phyloP scores from a whole-genome alignment of 345 rosid genomes.

The Orychophragmus violaceus region DNA sequence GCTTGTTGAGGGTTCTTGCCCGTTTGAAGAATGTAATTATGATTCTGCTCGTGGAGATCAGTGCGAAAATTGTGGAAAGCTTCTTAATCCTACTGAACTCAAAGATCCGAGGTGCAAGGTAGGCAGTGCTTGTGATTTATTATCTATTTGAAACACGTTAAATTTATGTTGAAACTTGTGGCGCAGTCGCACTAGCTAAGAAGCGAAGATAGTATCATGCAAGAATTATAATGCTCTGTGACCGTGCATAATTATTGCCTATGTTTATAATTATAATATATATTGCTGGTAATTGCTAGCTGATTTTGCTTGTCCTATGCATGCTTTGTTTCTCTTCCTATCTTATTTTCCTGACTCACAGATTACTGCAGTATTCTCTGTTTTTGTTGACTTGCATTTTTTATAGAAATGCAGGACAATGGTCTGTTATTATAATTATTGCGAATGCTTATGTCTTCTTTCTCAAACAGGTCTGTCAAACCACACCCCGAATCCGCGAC shows the following conservation, averaged over 20 bases:
- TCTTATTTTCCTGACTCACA: too few relatives aligned
- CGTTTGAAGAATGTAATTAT: constrained; percentile 60
- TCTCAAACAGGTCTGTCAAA: constrained; percentile 55
- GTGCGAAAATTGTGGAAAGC: constrained; percentile 88
- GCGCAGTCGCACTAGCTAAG: background rate
- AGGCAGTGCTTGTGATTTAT: background rate
- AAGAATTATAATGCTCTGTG: background rate
- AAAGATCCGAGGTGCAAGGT: constrained; percentile 94
- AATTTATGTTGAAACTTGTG: background rate
- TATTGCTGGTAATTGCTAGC: background rate
- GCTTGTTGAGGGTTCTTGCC: constrained; percentile 91
- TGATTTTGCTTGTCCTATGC: background rate
- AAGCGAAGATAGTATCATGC: background rate
- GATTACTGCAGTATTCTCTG: background rate
- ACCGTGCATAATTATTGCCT: constrained; percentile 1
- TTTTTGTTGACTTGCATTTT: background rate
- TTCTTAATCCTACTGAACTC: constrained; percentile 84
- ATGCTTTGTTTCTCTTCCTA: background rate
- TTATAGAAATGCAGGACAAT: background rate
- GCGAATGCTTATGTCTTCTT: background rate
- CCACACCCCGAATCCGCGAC: constrained; percentile 58
- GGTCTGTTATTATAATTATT: background rate
- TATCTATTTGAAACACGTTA: background rate
- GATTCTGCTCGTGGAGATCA: constrained; percentile 98
- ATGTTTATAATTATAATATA: background rate